Evolutionary conservation across 1,139 yeast genomes (phyloP), one percentile per base, ranked within the genome.

Genomic region (Diutina pseudorugosa): DNA sequence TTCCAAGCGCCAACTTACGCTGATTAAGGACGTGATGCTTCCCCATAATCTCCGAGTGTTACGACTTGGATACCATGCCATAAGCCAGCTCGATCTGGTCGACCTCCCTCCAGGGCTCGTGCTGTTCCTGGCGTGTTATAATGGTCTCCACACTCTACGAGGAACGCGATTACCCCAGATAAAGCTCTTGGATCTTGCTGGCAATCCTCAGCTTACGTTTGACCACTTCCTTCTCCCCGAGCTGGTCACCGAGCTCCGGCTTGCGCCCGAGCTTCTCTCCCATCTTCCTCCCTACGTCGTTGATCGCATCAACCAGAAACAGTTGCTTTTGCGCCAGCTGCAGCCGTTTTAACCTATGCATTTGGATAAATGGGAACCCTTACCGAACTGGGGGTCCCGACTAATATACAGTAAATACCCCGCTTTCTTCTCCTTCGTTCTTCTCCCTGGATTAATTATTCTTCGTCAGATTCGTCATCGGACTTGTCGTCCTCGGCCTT

Each of bases 401-500:
- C 47, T 43, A 43, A 43, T 43, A 43, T 43, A 43, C 47, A 43
- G 19, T 25, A 43, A 21, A 21, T 43, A 43, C 25, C 23, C 18
- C 11, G 16, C 7, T 14, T n/a, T n/a, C n/a, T n/a, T n/a, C n/a
- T n/a, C n/a, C n/a, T n/a, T 14, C 6, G n/a, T 36, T 16, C 9
- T n/a, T 14, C 9, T 16, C 42, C 16, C 16, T n/a, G 9, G 4
- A 9, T 11, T 6, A 11, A 14, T 45, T 25, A 45, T 27, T 45
- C 49, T 54, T 68, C 67, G 45, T 71, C 76, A 41, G 73, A 77
- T 56, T 72, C 77, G 54, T 73, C 77, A 53, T 71, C 75, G 47
- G 75, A 70, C 59, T 69, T 70, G 53, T 74, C 77, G 58, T 73
- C 79, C 53, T 72, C 76, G 62, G 72, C 78, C 61, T 74, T 75